Percentiles rank a stretch among this genome's conserved stretches.
These are phyloP conservation scores for Curvularia sp. DNA, from an alignment of 2,329 filamentous ascomycete genomes.

Conservation along the genomic window DNA sequence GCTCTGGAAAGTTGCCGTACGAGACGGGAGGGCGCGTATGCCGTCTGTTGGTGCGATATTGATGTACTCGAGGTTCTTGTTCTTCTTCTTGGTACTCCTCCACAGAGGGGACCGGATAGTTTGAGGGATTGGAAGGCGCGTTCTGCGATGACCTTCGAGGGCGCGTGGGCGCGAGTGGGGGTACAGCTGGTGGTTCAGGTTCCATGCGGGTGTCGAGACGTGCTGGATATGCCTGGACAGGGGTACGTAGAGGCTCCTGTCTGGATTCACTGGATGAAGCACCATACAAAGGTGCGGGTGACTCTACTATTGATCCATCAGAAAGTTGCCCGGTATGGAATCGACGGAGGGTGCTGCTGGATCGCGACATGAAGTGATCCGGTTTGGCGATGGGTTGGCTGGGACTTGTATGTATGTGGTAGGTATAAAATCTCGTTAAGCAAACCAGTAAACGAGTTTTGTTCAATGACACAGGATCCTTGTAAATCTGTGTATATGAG, in stretches of 20 bases:
- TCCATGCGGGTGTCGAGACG: conserved; percentile 29
- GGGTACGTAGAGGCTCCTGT: conserved; percentile 41
- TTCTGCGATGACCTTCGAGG: conserved; percentile 21
- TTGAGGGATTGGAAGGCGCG: conserved; percentile 14
- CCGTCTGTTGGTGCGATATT: conserved; percentile 31
- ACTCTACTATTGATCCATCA: conserved; percentile 41
- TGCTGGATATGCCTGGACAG: conserved; percentile 38
- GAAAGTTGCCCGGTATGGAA: conserved; percentile 42
- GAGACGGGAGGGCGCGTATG: conserved; percentile 38
- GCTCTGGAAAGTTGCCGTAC: conserved; percentile 28
- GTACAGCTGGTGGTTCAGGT: conserved; percentile 22
- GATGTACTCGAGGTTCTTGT: conserved; percentile 32
- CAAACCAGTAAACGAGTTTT: conserved; percentile 3
- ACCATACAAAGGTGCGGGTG: conserved; percentile 25
- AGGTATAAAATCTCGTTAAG: not conserved
- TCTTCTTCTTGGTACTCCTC: conserved; percentile 44
- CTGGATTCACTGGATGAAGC: conserved; percentile 33
- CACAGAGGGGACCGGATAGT: conserved; percentile 28
- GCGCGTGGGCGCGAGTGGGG: conserved; percentile 15
- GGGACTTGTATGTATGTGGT: conserved; percentile 14
- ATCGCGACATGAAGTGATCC: conserved; percentile 31
- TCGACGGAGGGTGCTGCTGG: conserved; percentile 29
- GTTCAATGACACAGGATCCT: not conserved
- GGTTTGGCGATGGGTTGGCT: conserved; percentile 9
- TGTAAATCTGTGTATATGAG: not conserved